phyloP scores from a whole-genome alignment of 768 basidiomycete genomes.

The Tulasnella sp. region DNA sequence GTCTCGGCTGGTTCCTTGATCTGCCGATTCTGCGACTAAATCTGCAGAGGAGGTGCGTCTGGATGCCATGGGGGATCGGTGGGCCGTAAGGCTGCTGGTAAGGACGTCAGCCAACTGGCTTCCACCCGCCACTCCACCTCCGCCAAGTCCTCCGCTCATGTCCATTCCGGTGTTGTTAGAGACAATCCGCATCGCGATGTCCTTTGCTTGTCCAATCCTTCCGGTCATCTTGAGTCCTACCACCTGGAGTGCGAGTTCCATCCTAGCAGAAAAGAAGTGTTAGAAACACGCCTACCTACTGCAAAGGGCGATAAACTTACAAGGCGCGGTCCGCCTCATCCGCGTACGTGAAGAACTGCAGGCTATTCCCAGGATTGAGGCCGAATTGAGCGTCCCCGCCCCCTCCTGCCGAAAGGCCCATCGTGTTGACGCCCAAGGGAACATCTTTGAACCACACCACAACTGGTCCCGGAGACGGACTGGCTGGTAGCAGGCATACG shows the following conservation, averaged over 20 bases:
- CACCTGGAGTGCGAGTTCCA: conserved; percentile 93
- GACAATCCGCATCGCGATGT: conserved; percentile 90
- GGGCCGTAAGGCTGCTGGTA: not conserved
- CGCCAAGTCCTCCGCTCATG: conserved; percentile 41
- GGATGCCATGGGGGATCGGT: conserved; percentile 17
- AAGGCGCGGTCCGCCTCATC: conserved; percentile 86
- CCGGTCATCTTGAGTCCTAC: conserved; percentile 97
- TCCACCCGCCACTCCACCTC: conserved; percentile 45
- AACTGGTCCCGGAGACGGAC: conserved; percentile 75
- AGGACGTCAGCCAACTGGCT: conserved; percentile 5
- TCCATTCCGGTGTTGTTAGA: conserved; percentile 45
- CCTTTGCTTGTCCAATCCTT: conserved; percentile 87
- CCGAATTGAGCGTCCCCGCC: conserved; percentile 19
- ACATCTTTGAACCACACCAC: conserved; percentile 84
- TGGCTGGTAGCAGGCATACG: conserved; percentile 85
- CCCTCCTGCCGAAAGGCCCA: conserved; percentile 13
- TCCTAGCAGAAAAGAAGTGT: conserved; percentile 45
- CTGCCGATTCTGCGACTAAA: not conserved
- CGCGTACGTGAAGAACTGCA: conserved; percentile 77
- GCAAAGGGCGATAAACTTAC: conserved; percentile 46
- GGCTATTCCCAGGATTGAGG: not conserved
- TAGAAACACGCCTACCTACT: conserved; percentile 25
- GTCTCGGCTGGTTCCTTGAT: conserved; percentile 40
- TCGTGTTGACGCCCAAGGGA: conserved; percentile 30
- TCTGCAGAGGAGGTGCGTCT: conserved; percentile 24